Conservation (phyloP, 179 eudicot genomes). For the Beta macrorhiza region DNA sequence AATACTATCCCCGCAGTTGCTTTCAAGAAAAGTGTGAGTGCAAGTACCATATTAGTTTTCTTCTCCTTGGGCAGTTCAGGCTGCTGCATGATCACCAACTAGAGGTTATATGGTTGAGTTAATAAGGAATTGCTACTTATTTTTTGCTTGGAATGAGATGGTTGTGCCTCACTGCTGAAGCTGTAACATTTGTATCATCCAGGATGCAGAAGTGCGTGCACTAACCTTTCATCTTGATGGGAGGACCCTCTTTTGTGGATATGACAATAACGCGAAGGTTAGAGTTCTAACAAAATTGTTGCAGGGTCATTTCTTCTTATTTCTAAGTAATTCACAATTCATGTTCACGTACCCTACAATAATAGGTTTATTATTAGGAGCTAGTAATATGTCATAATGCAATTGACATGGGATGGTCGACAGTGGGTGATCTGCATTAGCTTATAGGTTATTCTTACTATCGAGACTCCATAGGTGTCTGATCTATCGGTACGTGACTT, state of each 20-base stretch:
- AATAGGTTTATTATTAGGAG: conserved; percentile 94
- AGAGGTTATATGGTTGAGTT: not conserved
- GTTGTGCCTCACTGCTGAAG: conserved; percentile 13
- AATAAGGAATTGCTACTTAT: not conserved
- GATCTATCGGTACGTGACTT: conserved; percentile 65
- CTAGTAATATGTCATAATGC: conserved; percentile 82
- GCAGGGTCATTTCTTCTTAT: not conserved
- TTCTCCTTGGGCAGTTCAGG: not conserved
- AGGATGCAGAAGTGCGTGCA: conserved; percentile 81
- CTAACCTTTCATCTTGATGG: conserved; percentile 94
- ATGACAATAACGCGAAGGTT: conserved; percentile 86
- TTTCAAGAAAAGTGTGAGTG: conserved; percentile 86
- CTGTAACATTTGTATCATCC: conserved; percentile 27
- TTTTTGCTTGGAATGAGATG: conserved; percentile 8
- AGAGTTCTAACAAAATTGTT: not conserved
- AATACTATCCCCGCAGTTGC: conserved; percentile 73
- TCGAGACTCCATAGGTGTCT: conserved; percentile 69
- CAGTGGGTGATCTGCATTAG: conserved; percentile 69
- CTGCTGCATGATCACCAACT: conserved; percentile 2
- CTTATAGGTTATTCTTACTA: conserved; percentile 81
- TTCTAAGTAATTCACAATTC: not conserved
- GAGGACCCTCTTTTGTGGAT: conserved; percentile 89
- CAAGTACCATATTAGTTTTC: not conserved
- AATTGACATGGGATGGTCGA: conserved; percentile 93
- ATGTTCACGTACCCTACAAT: conserved; percentile 11